A percentile compares a stretch with the other conserved stretches of the same genome.
Evolutionary conservation across 192 early-diverging fungal genomes (phyloP).

Genomic region (Dimargaris cristalligena): DNA sequence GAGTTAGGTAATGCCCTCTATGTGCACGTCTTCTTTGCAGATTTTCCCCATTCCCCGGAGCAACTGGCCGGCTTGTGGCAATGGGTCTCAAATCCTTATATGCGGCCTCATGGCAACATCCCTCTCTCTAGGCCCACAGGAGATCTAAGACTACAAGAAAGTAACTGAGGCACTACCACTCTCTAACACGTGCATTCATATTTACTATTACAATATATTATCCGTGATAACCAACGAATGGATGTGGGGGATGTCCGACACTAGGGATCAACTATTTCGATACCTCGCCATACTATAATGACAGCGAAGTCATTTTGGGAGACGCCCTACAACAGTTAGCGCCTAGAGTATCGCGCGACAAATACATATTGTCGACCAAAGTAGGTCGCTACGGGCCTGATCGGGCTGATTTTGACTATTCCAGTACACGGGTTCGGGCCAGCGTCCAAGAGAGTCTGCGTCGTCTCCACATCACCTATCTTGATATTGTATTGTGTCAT

Average conservation of each 20-base stretch:
- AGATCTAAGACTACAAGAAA: background rate
- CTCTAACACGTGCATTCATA: too few species aligned
- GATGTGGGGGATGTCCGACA: background rate
- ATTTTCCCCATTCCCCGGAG: background rate
- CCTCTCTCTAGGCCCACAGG: background rate
- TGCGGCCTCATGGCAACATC: background rate
- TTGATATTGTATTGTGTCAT: conserved; percentile 54
- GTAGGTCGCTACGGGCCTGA: conserved; percentile 51
- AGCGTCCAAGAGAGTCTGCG: conserved; percentile 41
- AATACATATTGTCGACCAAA: conserved; percentile 53
- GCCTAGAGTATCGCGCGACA: conserved; percentile 37
- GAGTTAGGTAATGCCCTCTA: conserved; percentile 16
- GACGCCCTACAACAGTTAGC: conserved; percentile 30
- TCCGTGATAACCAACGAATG: conserved; percentile 6
- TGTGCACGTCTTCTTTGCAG: background rate
- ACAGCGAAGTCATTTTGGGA: conserved; percentile 48
- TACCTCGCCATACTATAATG: conserved; percentile 55
- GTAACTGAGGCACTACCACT: background rate
- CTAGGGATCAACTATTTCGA: conserved; percentile 49
- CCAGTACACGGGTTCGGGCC: conserved; percentile 23
- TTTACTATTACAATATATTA: background rate
- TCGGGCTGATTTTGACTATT: conserved; percentile 47
- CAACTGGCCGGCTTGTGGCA: background rate
- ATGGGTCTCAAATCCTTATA: background rate
- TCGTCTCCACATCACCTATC: conserved; percentile 40